Evolutionary conservation across 805 yeast genomes (phyloP), one percentile per base, ranked within the genome.

Genomic region (Metschnikowia lunata): DNA sequence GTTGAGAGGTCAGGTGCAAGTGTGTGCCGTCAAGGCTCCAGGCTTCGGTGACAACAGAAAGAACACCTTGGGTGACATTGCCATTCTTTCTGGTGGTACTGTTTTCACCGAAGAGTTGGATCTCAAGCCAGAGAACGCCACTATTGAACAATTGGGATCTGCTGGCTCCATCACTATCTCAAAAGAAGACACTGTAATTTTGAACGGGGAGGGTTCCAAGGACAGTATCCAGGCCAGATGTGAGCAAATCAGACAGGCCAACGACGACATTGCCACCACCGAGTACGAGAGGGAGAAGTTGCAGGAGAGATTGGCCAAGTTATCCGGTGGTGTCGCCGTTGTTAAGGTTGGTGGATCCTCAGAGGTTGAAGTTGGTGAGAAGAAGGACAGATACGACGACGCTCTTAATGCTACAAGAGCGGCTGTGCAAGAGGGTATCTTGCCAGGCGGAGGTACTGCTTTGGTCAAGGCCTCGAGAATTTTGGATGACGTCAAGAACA

Each of bases 371-470:
- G 99, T 93, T 55, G 95, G 97, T 63, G 99, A 93, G 78, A 93
- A 93, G 93, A 93, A 93, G 78, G 99, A 93, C 69, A 85, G 99
- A 73, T 88, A 89, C 63, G 98, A 93, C 61, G 99, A 93, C 74
- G 98, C 99, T 26, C 79, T 93, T 65, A 91, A 93, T 65, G 97
- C 99, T 45, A 93, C 98, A 42, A 88, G 98, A 72, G 97, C 99
- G 47, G 99, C 99, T 54, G 96, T 93, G 52, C 91, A 91, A 72
- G 96, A 88, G 72, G 99, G 99, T 73, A 89, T 93, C 64, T 79
- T 93, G 56, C 99, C 99, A 63, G 99, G 99, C 75, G 99, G 99
- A 68, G 99, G 99, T 73, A 88, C 97, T 55, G 99, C 99, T 46
- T 78, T 93, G 63, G 78, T 88, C 61, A 93, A 93, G 79, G 97